Conservation (phyloP, 148 eudicot species). For the Silene latifolia region DNA sequence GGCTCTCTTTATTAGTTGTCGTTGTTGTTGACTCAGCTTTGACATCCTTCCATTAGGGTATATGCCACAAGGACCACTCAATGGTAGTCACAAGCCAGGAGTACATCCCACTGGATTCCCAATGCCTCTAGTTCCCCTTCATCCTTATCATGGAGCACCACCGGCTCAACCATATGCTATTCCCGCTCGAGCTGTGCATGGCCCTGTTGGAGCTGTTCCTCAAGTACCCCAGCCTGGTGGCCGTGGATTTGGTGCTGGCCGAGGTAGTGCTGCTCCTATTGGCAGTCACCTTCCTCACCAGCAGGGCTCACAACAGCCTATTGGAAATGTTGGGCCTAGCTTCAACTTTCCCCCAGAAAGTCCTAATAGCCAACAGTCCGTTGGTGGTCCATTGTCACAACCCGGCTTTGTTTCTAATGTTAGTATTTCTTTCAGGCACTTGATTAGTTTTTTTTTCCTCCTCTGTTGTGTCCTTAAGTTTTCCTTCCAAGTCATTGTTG, state of each 20-base stretch:
- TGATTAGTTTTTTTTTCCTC: not conserved
- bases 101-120: constrained; percentile 75
- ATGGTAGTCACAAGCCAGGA: constrained; percentile 85
- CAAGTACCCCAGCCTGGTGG: constrained; percentile 88
- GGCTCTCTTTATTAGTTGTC: not conserved
- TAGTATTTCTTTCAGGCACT: constrained; percentile 25
- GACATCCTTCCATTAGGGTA: constrained; percentile 25
- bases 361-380: constrained; percentile 84
- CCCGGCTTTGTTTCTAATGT: constrained; percentile 92
- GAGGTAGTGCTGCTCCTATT: constrained; percentile 82
- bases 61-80: constrained; percentile 74
- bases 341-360: constrained; percentile 81
- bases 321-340: constrained; percentile 69
- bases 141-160: constrained; percentile 81
- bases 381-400: constrained; percentile 89
- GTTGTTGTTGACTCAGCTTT: not conserved
- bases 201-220: constrained; percentile 95
- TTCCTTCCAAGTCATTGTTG: constrained; percentile 1
- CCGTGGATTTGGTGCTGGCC: constrained; percentile 91
- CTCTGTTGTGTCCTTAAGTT: not conserved
- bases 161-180: constrained; percentile 94
- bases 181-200: constrained; percentile 86
- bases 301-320: constrained; percentile 72
- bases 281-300: constrained; percentile 85
- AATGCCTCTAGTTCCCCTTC: constrained; percentile 75